Conservation (phyloP, 495 filamentous ascomycete species). For the Lentithecium fluviatile region DNA sequence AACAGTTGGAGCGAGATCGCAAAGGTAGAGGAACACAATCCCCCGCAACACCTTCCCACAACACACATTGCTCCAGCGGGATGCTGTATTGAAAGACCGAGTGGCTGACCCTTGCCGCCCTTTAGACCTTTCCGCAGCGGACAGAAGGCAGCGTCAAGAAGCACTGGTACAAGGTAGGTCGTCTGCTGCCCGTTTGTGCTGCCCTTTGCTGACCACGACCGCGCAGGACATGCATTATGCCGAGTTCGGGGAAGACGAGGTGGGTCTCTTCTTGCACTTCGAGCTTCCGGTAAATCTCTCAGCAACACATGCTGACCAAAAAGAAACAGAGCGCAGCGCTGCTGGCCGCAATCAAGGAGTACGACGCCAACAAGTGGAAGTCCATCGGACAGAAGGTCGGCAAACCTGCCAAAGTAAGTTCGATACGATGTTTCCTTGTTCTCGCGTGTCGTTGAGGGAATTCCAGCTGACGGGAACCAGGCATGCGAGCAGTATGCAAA, state of each 20-base stretch:
- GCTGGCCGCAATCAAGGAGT: conserved; percentile 94
- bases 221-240: conserved; percentile 96
- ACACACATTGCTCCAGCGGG: neutral
- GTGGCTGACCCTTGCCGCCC: conserved; percentile 5
- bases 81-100: no score
- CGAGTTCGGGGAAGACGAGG: conserved; percentile 97
- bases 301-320: conserved; percentile 39
- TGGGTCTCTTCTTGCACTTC: conserved; percentile 47
- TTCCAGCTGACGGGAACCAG: conserved; percentile 50
- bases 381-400: conserved; percentile 92
- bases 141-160: conserved; percentile 99
- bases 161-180: conserved; percentile 94
- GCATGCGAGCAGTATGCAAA: conserved; percentile 98
- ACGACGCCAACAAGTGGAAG: conserved; percentile 98
- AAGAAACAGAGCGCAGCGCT: conserved; percentile 70
- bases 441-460: conserved; percentile 3
- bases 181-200: conserved; percentile 19
- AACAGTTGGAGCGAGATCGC: conserved; percentile 97
- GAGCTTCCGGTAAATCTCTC: conserved; percentile 23
- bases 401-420: conserved; percentile 89
- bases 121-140: conserved; percentile 81
- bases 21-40: conserved; percentile 60
- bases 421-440: neutral
- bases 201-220: conserved; percentile 26
- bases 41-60: conserved; percentile 2